These are phyloP conservation scores for Phyllosticta capitalensis DNA, from an alignment of 2,329 filamentous ascomycete genomes.

Conservation along the genomic window DNA sequence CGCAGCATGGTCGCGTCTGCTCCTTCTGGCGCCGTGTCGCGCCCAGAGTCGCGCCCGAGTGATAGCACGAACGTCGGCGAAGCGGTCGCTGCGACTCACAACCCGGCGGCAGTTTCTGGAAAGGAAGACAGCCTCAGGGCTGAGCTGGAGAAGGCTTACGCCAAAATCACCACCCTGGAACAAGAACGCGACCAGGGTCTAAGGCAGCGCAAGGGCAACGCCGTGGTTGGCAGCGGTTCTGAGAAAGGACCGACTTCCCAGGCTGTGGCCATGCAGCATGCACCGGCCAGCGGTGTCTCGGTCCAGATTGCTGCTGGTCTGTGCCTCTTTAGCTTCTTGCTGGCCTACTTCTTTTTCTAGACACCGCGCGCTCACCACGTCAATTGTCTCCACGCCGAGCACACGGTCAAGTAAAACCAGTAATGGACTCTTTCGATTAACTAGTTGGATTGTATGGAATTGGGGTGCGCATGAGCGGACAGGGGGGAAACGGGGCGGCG, in stretches of 20 bases:
- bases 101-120: constrained; percentile 40
- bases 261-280: constrained; percentile 42
- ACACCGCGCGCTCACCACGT: background rate
- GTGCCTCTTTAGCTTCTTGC: constrained; percentile 81
- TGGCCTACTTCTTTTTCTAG: constrained; percentile 97
- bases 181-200: constrained; percentile 56
- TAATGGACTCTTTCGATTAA: background rate
- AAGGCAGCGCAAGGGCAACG: constrained; percentile 65
- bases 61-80: constrained; percentile 33
- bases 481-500: background rate
- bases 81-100: constrained; percentile 30
- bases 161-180: constrained; percentile 59
- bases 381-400: background rate
- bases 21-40: constrained; percentile 25
- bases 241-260: constrained; percentile 42
- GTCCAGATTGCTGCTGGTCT: constrained; percentile 75
- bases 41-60: constrained; percentile 28
- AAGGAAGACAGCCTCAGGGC: constrained; percentile 57
- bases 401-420: background rate
- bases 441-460: background rate
- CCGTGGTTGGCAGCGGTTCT: constrained; percentile 26
- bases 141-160: constrained; percentile 67
- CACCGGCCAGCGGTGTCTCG: constrained; percentile 65
- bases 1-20: constrained; percentile 23
- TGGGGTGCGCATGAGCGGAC: background rate